Conservation (phyloP, 1,139 yeast genomes). For the Spathaspora sp. region DNA sequence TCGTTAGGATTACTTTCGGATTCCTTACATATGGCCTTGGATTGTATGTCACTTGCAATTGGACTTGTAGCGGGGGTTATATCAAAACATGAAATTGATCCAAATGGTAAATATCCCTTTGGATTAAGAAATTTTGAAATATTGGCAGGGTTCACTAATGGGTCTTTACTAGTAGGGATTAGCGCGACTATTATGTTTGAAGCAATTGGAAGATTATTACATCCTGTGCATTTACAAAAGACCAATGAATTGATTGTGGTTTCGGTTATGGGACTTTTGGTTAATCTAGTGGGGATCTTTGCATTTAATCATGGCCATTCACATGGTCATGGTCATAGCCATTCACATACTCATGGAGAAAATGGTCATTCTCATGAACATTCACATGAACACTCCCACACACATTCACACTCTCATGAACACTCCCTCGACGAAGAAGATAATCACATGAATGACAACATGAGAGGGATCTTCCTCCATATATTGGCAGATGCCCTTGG, state of each 20-base stretch:
- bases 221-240: constrained; percentile 75
- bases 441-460: constrained; percentile 67
- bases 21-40: constrained; percentile 93
- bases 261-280: constrained; percentile 78
- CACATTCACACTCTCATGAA: background rate
- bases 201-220: constrained; percentile 74
- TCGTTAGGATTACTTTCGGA: constrained; percentile 91
- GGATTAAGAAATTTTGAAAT: constrained; percentile 86
- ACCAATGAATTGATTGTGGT: constrained; percentile 88
- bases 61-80: constrained; percentile 84
- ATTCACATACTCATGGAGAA: constrained; percentile 16
- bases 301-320: constrained; percentile 85
- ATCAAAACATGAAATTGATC: constrained; percentile 44
- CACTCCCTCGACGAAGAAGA: constrained; percentile 12
- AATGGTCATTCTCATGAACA: constrained; percentile 35
- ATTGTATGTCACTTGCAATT: constrained; percentile 84
- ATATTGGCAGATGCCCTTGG: constrained; percentile 95
- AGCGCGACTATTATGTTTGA: constrained; percentile 86
- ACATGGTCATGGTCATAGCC: constrained; percentile 35
- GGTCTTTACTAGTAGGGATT: constrained; percentile 81
- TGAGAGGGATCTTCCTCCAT: constrained; percentile 92
- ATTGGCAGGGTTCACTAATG: constrained; percentile 93
- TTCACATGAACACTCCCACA: constrained; percentile 32
- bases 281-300: constrained; percentile 87
- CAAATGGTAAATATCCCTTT: constrained; percentile 77